Conservation (phyloP, 495 filamentous ascomycete species). For the Neohortaea acidophila region DNA sequence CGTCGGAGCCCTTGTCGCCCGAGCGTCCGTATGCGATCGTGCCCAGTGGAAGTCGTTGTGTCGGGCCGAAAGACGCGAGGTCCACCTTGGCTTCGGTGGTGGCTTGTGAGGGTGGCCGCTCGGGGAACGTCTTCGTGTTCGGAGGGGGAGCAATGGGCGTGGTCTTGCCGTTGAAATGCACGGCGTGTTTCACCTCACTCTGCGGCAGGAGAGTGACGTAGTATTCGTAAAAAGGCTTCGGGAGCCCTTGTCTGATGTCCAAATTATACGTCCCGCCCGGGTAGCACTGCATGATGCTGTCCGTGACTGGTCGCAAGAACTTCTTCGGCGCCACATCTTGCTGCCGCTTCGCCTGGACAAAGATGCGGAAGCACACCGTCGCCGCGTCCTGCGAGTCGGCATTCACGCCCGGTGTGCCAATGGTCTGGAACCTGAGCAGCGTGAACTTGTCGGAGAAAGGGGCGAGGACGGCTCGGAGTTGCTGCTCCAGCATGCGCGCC, state of each 20-base stretch:
- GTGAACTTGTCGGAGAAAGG: conserved; percentile 13
- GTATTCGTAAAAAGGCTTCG: conserved; percentile 26
- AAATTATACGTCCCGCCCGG: conserved; percentile 29
- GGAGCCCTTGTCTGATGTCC: conserved; percentile 23
- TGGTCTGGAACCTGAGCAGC: conserved; percentile 16
- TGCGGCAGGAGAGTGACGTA: conserved; percentile 27
- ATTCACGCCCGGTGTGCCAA: conserved; percentile 12
- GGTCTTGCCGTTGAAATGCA: conserved; percentile 19
- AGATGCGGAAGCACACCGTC: conserved; percentile 21
- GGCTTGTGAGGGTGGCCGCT: conserved; percentile 17
- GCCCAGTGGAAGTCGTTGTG: conserved; percentile 16
- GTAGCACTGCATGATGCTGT: conserved; percentile 26
- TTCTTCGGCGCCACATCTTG: conserved; percentile 21
- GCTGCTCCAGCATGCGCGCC: conserved; percentile 21
- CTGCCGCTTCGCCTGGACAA: conserved; percentile 19
- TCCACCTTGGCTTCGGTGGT: background rate
- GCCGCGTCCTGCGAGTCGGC: conserved; percentile 17
- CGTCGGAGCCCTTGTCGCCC: conserved; percentile 22
- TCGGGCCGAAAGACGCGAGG: conserved; percentile 7
- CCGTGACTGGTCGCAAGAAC: conserved; percentile 28
- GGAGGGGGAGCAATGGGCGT: conserved; percentile 20
- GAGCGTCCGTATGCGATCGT: conserved; percentile 20
- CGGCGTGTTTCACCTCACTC: conserved; percentile 19
- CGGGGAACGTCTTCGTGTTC: conserved; percentile 14
- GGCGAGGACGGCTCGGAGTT: conserved; percentile 14